Conservation (phyloP, 2,329 filamentous ascomycete genomes). For the Blastomyces emzantsi region DNA sequence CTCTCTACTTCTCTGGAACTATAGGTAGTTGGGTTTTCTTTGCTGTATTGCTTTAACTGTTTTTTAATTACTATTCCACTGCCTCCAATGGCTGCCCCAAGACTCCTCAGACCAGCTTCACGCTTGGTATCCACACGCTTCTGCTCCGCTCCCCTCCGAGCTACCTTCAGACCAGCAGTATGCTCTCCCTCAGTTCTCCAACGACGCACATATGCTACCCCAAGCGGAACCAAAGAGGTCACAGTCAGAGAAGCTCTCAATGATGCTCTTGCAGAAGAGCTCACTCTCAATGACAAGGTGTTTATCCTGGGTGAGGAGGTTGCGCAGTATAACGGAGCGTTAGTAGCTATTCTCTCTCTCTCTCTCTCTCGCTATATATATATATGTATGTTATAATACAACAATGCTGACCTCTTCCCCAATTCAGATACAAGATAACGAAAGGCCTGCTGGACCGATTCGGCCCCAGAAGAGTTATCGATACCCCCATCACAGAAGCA, state of each 20-base stretch:
- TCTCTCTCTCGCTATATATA: too few species aligned
- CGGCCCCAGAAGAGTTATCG: constrained; percentile 93
- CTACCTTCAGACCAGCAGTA: constrained; percentile 44
- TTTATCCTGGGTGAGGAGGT: constrained; percentile 97
- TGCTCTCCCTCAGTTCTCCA: constrained; percentile 41
- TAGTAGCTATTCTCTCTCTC: constrained; percentile 24
- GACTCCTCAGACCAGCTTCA: constrained; percentile 56
- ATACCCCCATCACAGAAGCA: constrained; percentile 96
- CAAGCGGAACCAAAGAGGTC: constrained; percentile 70
- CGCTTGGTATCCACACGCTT: constrained; percentile 52
- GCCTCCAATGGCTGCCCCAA: constrained; percentile 47
- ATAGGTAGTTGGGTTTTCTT: constrained; percentile 42
- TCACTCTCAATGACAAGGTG: constrained; percentile 88
- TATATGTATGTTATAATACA: neutral
- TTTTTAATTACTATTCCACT: constrained; percentile 31
- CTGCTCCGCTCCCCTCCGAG: constrained; percentile 42
- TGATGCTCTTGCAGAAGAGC: constrained; percentile 94
- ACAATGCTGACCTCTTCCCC: neutral
- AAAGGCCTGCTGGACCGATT: constrained; percentile 96
- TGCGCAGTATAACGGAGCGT: constrained; percentile 98
- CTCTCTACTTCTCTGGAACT: neutral
- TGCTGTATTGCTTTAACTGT: constrained; percentile 46
- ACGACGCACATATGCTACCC: constrained; percentile 49
- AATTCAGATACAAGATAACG: constrained; percentile 82
- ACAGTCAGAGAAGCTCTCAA: constrained; percentile 96